phyloP scores from a whole-genome alignment of 2,329 filamentous ascomycete species.

The Fusarium burgessii region DNA sequence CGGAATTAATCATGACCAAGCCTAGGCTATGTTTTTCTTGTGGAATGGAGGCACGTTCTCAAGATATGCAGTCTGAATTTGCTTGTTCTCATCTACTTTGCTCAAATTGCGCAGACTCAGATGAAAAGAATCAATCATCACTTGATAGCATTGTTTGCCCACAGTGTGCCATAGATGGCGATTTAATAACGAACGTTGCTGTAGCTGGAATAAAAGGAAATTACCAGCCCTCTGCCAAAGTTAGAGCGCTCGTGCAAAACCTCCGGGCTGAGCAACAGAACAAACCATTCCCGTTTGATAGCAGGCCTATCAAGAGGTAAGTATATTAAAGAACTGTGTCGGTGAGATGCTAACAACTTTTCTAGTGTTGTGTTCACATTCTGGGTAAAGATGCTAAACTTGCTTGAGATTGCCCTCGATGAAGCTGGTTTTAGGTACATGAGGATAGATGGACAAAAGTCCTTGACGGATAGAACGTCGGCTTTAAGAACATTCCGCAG shows the following conservation, averaged over 20 bases:
- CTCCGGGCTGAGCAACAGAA: rapidly evolving
- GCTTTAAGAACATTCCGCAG: not conserved
- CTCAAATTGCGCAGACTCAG: not conserved
- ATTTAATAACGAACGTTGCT: rapidly evolving
- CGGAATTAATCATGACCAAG: rapidly evolving
- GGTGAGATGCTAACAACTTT: rapidly evolving
- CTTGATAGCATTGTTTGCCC: not conserved
- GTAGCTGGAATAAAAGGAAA: rapidly evolving
- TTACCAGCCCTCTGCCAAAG: not conserved
- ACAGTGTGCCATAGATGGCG: not conserved
- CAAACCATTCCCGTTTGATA: rapidly evolving
- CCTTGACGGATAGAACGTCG: not conserved
- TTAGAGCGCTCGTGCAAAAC: not conserved
- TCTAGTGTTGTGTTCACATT: not conserved
- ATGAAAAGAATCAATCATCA: rapidly evolving
- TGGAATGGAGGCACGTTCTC: rapidly evolving
- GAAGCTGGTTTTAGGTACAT: not conserved
- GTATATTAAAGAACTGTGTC: rapidly evolving
- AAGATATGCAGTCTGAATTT: not conserved
- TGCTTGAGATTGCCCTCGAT: not conserved
- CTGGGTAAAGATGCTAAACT: not conserved
- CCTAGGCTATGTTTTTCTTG: not conserved
- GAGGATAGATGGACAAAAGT: not conserved
- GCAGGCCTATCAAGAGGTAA: not conserved
- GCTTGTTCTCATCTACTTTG: not conserved